These are phyloP conservation scores for Fusarium camptoceras DNA, from an alignment of 2,329 filamentous ascomycete species.

Conservation along the genomic window DNA sequence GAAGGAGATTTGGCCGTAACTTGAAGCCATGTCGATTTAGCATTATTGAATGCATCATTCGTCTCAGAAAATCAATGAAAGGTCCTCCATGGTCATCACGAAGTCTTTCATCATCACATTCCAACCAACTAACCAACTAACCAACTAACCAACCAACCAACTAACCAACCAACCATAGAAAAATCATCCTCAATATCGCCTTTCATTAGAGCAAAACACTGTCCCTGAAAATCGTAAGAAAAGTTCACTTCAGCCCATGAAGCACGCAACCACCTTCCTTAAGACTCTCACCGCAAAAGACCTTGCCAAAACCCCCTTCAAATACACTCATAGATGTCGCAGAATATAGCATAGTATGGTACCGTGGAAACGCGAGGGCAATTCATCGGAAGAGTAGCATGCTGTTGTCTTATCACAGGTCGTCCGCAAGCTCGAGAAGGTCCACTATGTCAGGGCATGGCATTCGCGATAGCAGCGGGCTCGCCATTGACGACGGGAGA, in stretches of 20 bases:
- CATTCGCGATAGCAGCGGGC: slow-evolving; percentile 39
- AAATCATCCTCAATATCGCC: slow-evolving; percentile 13
- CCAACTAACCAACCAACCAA: no score
- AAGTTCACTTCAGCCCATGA: slow-evolving; percentile 48
- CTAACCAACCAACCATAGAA: no score
- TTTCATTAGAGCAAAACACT: slow-evolving; percentile 42
- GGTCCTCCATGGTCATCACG: slow-evolving; percentile 42
- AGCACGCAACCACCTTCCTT: not conserved
- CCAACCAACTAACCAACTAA: no score
- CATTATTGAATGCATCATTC: no score
- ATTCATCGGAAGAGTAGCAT: slow-evolving; percentile 54
- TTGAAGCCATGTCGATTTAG: no score
- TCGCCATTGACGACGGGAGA: slow-evolving; percentile 58
- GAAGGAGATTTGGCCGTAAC: no score
- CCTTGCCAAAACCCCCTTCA: slow-evolving; percentile 46
- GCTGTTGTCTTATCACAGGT: slow-evolving; percentile 52
- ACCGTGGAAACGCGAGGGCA: slow-evolving; percentile 56
- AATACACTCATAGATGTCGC: slow-evolving; percentile 57
- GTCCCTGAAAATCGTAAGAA: slow-evolving; percentile 48
- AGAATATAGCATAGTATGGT: slow-evolving; percentile 58
- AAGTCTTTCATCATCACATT: slow-evolving; percentile 48
- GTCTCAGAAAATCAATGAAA: slow-evolving; percentile 33
- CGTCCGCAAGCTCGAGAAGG: slow-evolving; percentile 50
- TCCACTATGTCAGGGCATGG: slow-evolving; percentile 47
- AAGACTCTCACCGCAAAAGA: slow-evolving; percentile 48